phyloP scores from a whole-genome alignment of 306 rosid species.

The Erythrophleum fordii region DNA sequence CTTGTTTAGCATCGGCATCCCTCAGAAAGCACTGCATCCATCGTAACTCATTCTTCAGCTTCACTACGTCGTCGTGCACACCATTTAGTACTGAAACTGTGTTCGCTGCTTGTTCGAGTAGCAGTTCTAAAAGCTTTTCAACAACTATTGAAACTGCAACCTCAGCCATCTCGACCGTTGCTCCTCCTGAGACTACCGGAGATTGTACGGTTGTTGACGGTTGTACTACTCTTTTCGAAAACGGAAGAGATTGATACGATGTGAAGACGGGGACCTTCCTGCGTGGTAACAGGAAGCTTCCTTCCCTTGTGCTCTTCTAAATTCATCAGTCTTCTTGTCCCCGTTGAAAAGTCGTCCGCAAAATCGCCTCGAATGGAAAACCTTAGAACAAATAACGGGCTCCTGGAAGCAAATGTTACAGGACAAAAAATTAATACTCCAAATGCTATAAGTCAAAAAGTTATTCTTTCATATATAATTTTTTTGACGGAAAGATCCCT shows the following conservation, averaged over 20 bases:
- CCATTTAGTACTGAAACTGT: conserved; percentile 33
- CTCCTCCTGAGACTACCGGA: neutral
- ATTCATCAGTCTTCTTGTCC: neutral
- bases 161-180: conserved; percentile 37
- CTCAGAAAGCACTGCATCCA: conserved; percentile 55
- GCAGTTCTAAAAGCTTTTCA: conserved; percentile 38
- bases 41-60: conserved; percentile 36
- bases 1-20: conserved; percentile 53
- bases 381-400: neutral
- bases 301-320: neutral
- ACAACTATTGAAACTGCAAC: conserved; percentile 48
- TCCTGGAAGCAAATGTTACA: neutral
- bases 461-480: too few relatives aligned
- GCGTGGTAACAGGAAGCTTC: conserved; percentile 27
- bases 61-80: conserved; percentile 35
- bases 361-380: neutral
- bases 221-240: neutral
- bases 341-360: neutral
- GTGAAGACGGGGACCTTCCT: neutral
- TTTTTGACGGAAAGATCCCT: too few relatives aligned
- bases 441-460: too few relatives aligned
- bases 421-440: too few relatives aligned
- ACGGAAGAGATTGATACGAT: neutral
- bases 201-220: too few relatives aligned
- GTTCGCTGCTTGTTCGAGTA: conserved; percentile 27